Conservation (phyloP, 2,329 filamentous ascomycete genomes). For the Pyrenophora seminiperda region DNA sequence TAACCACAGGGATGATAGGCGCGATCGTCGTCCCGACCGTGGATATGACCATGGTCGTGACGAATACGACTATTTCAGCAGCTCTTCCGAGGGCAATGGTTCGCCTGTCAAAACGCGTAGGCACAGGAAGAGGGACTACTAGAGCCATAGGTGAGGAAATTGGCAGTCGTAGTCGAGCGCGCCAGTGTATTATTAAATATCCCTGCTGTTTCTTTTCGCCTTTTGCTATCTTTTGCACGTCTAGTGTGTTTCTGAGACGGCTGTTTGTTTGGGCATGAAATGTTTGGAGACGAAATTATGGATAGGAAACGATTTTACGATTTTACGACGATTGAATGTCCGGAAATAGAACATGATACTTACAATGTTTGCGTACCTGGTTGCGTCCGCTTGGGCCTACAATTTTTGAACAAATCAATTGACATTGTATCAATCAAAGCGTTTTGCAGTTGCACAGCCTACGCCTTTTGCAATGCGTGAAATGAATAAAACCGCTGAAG, state of each 20-base stretch:
- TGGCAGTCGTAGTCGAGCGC: not conserved
- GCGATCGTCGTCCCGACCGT: conserved; percentile 25
- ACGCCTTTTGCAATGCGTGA: too few species aligned
- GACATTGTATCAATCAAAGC: too few species aligned
- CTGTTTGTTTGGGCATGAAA: not conserved
- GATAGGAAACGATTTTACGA: not conserved
- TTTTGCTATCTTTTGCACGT: not conserved
- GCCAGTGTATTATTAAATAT: conserved; percentile 11
- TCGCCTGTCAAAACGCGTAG: conserved; percentile 22
- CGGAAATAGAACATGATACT: not conserved
- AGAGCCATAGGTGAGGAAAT: not conserved
- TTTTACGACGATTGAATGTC: not conserved
- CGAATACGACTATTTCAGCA: conserved; percentile 24
- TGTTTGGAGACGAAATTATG: not conserved
- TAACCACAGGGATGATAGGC: conserved; percentile 6
- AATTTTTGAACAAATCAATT: too few species aligned
- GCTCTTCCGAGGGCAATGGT: conserved; percentile 18
- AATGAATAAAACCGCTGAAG: too few species aligned
- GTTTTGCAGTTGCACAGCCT: too few species aligned
- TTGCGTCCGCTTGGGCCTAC: too few species aligned
- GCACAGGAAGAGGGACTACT: conserved; percentile 21
- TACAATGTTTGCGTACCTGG: too few species aligned
- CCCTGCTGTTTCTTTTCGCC: not conserved
- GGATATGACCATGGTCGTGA: conserved; percentile 26
- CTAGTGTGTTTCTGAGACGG: not conserved